Evolutionary conservation across 2,329 filamentous ascomycete genomes (phyloP), one percentile per base, ranked within the genome.

Genomic region (Talaromyces atroroseus): DNA sequence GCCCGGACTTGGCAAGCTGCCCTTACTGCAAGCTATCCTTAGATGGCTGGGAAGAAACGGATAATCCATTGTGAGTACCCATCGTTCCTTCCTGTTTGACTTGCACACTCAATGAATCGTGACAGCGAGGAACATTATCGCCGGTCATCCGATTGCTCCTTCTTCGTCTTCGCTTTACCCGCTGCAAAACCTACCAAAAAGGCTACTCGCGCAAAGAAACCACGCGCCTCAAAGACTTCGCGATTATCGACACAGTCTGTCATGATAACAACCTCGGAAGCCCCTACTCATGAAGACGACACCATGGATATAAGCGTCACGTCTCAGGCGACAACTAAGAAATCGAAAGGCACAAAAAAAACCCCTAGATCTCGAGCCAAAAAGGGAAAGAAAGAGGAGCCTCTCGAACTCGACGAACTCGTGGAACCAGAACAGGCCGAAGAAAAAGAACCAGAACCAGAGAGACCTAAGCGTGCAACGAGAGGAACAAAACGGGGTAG

Each of bases 11-110:
- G 75, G 89, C 90, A 10, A 94, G 88, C 11, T 99, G 94, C 69
- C 82, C 89, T 26, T 96, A 97, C 74, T 99, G 94, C 75, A 84
- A 88, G 57, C 76, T 97, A 16, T 90, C 88, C 11, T 81, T 99
- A 11, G 92, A 97, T 71, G 91, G 91, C 6, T 99, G 95, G 94
- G 94, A 97, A 68, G 87, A 88, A 1, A 86, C 87, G 58, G 94
- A 99, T 70, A 90, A 95, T 68, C 94, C 94, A 59, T 82, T 88
- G 85, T 91, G 71, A 74, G 87, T 68, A 18, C 11, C 32, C 18
- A 48, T 74, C 49, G 62, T 51, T 60, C 62, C 58, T 66, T 60
- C 51, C 59, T 40, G 23, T 14, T 49, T 26, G 12, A 21, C 24
- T 36, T 26, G 44, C 11, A 20, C n/a, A 24, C 36, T 42, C 47